Conservation (phyloP, 257 asterid species). For the Thymus mandschuricus region DNA sequence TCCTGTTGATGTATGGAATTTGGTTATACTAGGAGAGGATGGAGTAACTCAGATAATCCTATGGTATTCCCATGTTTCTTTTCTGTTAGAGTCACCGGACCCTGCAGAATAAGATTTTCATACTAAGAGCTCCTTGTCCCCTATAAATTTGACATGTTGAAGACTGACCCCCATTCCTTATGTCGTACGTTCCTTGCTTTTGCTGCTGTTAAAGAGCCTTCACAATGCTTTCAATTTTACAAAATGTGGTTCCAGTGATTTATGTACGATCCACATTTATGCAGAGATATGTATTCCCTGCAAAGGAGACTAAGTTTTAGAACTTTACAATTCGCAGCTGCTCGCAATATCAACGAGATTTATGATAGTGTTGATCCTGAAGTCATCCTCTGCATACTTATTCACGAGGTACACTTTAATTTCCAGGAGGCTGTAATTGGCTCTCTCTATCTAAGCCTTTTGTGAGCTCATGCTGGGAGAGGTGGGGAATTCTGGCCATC, state of each 20-base stretch:
- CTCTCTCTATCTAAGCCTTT: slow-evolving; percentile 13
- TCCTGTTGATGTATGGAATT: slow-evolving; percentile 7
- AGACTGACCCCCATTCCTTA: slow-evolving; percentile 6
- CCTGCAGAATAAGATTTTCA: slow-evolving; percentile 11
- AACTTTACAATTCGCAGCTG: slow-evolving; percentile 77
- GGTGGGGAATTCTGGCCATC: slow-evolving; percentile 14
- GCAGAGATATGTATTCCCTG: slow-evolving; percentile 78
- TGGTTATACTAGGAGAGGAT: neutral
- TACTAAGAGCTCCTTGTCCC: slow-evolving; percentile 12
- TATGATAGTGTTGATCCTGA: slow-evolving; percentile 93
- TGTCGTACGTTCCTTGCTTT: slow-evolving; percentile 18
- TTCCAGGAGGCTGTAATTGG: slow-evolving; percentile 25
- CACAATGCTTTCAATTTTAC: slow-evolving; percentile 26
- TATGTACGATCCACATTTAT: slow-evolving; percentile 30
- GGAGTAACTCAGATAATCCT: neutral
- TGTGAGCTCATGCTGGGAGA: slow-evolving; percentile 17
- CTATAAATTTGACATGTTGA: slow-evolving; percentile 2
- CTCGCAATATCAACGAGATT: slow-evolving; percentile 75
- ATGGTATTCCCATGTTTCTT: slow-evolving; percentile 20
- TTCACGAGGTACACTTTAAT: slow-evolving; percentile 74
- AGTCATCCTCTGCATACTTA: slow-evolving; percentile 86
- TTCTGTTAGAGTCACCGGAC: slow-evolving; percentile 17
- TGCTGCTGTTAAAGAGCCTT: slow-evolving; percentile 23
- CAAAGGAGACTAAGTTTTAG: slow-evolving; percentile 91
- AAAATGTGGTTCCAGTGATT: neutral